Base-by-base conservation (phyloP, 208 protist species). In the Acanthamoeba castellanii region DNA sequence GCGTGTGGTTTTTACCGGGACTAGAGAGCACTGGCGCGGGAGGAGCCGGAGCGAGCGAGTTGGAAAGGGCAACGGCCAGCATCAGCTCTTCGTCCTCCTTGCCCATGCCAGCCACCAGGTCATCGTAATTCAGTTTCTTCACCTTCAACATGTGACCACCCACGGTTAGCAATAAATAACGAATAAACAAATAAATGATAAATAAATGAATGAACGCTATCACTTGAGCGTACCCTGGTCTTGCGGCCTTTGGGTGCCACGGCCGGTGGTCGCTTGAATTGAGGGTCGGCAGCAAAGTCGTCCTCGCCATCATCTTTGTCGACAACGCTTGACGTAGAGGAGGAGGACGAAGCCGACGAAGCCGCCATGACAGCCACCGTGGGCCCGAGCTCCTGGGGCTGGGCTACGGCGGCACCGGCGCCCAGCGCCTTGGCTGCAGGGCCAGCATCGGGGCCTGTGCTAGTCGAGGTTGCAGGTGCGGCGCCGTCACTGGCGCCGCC, bases 41-140 rank as follows among this genome's bases (percentile, higher is more conserved):
- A 50, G 37, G n/a, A 47, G 32, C 25, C 13, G 70, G 30, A 18
- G 70, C 32, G 34, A 78, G 14, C 30, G 70, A 78, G 37, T 78
- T 13, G 32, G 70, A 78, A 30, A 78, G 70, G 20, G 70, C 70
- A 16, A 78, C 70, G n/a, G 70, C 70, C 30, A 78, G 32, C 70
- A 78, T 78, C 70, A 78, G 3, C n/a, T 78, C 16, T n/a, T 78
- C 70, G 37, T 78, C 70, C 30, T 78, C 70, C 20, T 78, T 18
- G 70, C 22, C 20, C 70, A 78, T 78, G 70, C 70, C 70, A 0
- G 14, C 70, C n/a, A 78, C 70, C 20, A 78, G 70, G 37, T 78
- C 37, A 22, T 78, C 37, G 27, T 78, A 78, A 30, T 78, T 78
- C 8, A 78, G 30, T 13, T 78, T 78, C 70, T 78, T 78, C 11